Base-by-base conservation (phyloP, 192 early-diverging fungal genomes). In the Mortierella hygrophila region DNA sequence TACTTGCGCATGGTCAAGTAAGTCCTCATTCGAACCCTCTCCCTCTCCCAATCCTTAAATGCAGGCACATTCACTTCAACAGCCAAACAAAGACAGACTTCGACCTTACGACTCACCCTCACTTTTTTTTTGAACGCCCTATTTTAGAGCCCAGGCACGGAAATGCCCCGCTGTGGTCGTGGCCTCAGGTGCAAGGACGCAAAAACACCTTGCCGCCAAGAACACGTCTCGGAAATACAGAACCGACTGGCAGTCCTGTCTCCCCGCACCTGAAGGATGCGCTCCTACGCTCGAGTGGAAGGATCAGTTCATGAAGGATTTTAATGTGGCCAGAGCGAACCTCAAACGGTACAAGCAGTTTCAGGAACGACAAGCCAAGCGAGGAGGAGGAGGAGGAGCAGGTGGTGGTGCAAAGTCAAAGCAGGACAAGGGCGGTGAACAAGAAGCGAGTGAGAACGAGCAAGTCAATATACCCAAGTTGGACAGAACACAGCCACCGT, bases 1-100 rank as follows among this genome's bases (percentile, higher is more conserved):
- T 85, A 85, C 75, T 44, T 85, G 29, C 83, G 83, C 5, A 80
- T 85, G 83, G 83, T 85, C 42, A 76, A 46, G 83, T 82, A 37
- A n/a, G 77, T 21, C 60, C 60, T 46, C 41, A 44, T 38, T 3
- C 60, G 26, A 32, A 9, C 13, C 69, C 29, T 38, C 26, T 23
- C 15, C 10, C 21, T n/a, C 21, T 26, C 15, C 29, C 1, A 5
- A 60, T 10, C 23, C n/a, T 60, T 29, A n/a, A 60, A 23, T n/a
- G 21, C 57, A 60, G 21, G n/a, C 29, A 65, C 32, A 15, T 68
- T 32, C 26, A 68, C 32, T 29, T 68, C 65, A 32, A 10, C 32
- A 38, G 38, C 13, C 32, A 21, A 71, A 38, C 16, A 41, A 21
- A 13, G 3, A 0, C 60, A 3, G 10, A 65, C 29, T 9, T 32